Percentiles rank a stretch among this genome's conserved stretches.
Conservation (phyloP, 441 rosid genomes). For the Lepidium campestre region DNA sequence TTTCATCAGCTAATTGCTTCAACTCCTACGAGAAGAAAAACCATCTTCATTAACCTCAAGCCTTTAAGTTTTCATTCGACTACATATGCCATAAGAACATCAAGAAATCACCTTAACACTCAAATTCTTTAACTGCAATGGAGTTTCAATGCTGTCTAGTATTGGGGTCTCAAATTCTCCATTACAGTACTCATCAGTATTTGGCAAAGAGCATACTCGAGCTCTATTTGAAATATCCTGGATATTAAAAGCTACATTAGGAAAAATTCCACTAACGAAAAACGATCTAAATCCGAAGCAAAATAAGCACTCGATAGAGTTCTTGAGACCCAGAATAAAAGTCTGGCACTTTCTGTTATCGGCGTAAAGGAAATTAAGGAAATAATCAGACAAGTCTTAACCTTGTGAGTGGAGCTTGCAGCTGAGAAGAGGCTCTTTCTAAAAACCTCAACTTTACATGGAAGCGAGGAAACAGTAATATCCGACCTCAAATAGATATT, state of each 20-base stretch:
- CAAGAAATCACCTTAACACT: slow-evolving; percentile 47
- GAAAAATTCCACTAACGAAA: background rate
- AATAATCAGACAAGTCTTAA: background rate
- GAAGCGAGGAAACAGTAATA: slow-evolving; percentile 27
- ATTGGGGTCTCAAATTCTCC: slow-evolving; percentile 61
- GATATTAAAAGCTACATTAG: slow-evolving; percentile 21
- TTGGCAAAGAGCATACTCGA: slow-evolving; percentile 43
- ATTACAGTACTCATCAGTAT: slow-evolving; percentile 65
- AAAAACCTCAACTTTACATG: slow-evolving; percentile 28
- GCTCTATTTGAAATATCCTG: slow-evolving; percentile 44
- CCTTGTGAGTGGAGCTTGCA: slow-evolving; percentile 27
- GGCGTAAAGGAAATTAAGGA: background rate
- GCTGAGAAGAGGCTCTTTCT: slow-evolving; percentile 29
- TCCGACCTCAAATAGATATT: slow-evolving; percentile 31
- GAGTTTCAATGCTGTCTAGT: slow-evolving; percentile 79
- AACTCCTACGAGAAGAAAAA: slow-evolving; percentile 49
- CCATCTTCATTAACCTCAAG: slow-evolving; percentile 6
- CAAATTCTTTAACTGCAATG: slow-evolving; percentile 69
- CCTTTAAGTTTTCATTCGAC: background rate
- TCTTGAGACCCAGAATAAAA: background rate
- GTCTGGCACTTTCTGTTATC: background rate
- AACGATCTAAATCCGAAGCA: background rate
- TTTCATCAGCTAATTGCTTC: slow-evolving; percentile 66
- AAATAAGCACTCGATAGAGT: background rate
- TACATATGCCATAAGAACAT: slow-evolving; percentile 1